Base-by-base conservation (phyloP, 305 asterid genomes). In the Rubia tinctorum region DNA sequence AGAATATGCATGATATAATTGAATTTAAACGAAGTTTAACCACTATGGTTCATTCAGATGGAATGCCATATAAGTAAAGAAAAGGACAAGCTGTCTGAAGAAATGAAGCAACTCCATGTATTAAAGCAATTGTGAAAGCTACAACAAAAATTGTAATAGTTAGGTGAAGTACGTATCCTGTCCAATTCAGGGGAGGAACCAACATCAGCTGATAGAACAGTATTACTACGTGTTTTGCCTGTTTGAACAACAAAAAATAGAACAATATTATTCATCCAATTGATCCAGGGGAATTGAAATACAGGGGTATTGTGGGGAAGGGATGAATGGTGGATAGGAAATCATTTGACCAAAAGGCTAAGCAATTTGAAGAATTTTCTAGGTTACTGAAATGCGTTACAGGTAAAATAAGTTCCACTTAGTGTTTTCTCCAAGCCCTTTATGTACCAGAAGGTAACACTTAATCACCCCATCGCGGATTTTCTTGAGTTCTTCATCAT, bases 191-290 rank as follows among this genome's bases (percentile, higher is more conserved):
- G 13, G 99, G 99, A 73, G 99, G 96, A 83, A 95, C 86, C 88
- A 95, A 77, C 99, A 95, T 95, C 18, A 98, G 99, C 99, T 92
- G 92, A 76, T 91, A 95, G 10, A 98, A 98, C 60, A 30, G 3
- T 30, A 95, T 91, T 88, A 95, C 99, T 92, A 92, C 88, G 88
- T 92, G 98, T 82, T 85, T 92, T 43, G 97, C 98, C 98, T 95
- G 96, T 71, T 83, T 23, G 25, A 44, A 60, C 65, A 77, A 14
- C 67, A 77, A 40, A 76, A 30, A 73, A 37, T 49, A 70, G 66
- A 23, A 61, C 53, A 34, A 64, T 37, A 47, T 70, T 60, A 40
- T 43, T 44, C 0, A 18, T 37, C 22, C 22, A 64, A 37, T 37
- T 4, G 37, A 70, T 56, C 45, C 62, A 56, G 27, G 18, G 22